phyloP scores from a whole-genome alignment of 1,284 basidiomycete species.

The Pseudozyma sp. region DNA sequence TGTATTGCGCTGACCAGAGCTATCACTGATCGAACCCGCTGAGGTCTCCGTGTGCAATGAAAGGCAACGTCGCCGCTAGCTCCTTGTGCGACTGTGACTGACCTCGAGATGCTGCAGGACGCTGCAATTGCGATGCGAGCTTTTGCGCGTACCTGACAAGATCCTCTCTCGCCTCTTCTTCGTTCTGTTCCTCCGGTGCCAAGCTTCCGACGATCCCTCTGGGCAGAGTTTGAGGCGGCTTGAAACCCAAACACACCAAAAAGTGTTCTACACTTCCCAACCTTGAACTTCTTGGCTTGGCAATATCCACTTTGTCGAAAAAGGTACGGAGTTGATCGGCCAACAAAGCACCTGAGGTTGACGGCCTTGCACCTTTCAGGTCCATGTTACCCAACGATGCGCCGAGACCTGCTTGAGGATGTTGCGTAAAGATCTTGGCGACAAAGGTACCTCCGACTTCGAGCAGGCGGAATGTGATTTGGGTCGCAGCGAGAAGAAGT shows the following conservation, averaged over 20 bases:
- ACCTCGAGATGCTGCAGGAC: slow-evolving; percentile 3
- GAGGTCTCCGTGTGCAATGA: slow-evolving; percentile 44
- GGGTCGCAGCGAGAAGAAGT: slow-evolving; percentile 73
- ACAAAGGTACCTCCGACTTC: slow-evolving; percentile 73
- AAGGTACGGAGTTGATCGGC: slow-evolving; percentile 69
- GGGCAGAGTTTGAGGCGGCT: slow-evolving; percentile 32
- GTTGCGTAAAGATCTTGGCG: slow-evolving; percentile 73
- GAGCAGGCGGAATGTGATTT: slow-evolving; percentile 73
- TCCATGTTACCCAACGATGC: slow-evolving; percentile 39
- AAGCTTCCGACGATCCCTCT: slow-evolving; percentile 23
- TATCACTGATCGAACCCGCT: slow-evolving; percentile 37
- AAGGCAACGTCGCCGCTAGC: slow-evolving; percentile 32
- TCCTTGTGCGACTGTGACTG: slow-evolving; percentile 10
- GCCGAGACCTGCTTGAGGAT: slow-evolving; percentile 37
- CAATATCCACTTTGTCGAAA: slow-evolving; percentile 69
- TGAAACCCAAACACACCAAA: slow-evolving; percentile 72
- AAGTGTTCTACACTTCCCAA: slow-evolving; percentile 71
- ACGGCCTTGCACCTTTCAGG: slow-evolving; percentile 29
- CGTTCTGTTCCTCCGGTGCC: slow-evolving; percentile 2
- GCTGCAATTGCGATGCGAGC: slow-evolving; percentile 23
- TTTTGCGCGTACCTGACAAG: slow-evolving; percentile 35
- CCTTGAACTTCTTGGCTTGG: slow-evolving; percentile 69
- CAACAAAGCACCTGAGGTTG: slow-evolving; percentile 41
- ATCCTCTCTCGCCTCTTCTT: slow-evolving; percentile 27
- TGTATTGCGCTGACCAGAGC: background rate